Evolutionary conservation across 2,329 filamentous ascomycete species (phyloP).

Genomic region (Colletotrichum sp.): DNA sequence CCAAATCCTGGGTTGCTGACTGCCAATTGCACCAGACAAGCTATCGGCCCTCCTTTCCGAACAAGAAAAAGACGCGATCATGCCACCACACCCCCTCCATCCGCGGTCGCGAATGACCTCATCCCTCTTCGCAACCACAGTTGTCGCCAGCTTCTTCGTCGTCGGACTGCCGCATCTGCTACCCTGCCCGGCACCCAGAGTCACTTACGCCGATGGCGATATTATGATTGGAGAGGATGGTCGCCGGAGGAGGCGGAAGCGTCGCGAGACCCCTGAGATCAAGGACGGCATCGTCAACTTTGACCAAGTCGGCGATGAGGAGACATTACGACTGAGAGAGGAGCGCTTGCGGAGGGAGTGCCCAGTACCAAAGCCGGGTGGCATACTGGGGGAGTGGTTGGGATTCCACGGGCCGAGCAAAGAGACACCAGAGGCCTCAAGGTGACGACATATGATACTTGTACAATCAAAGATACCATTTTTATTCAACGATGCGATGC

Average conservation of each 20-base stretch:
- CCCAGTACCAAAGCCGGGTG: slow-evolving; percentile 89
- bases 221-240: slow-evolving; percentile 51
- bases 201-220: slow-evolving; percentile 75
- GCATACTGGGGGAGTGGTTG: slow-evolving; percentile 76
- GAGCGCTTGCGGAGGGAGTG: slow-evolving; percentile 72
- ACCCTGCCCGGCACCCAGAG: slow-evolving; percentile 85
- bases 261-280: slow-evolving; percentile 39
- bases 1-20: not conserved
- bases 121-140: slow-evolving; percentile 92
- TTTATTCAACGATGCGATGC: not conserved
- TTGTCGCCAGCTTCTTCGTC: slow-evolving; percentile 88
- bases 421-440: not conserved
- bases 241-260: slow-evolving; percentile 49
- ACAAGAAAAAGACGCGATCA: slow-evolving; percentile 41
- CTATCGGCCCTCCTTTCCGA: slow-evolving; percentile 2
- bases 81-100: slow-evolving; percentile 84
- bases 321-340: slow-evolving; percentile 31
- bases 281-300: slow-evolving; percentile 57
- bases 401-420: slow-evolving; percentile 60
- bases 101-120: slow-evolving; percentile 92
- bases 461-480: slow-evolving; percentile 19
- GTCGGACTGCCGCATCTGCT: slow-evolving; percentile 89
- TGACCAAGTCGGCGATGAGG: slow-evolving; percentile 41
- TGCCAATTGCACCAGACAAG: slow-evolving; percentile 7
- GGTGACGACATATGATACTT: slow-evolving; percentile 10